These are phyloP conservation scores for Aspergillus amoenus DNA, from an alignment of 2,329 filamentous ascomycete genomes.

Conservation along the genomic window DNA sequence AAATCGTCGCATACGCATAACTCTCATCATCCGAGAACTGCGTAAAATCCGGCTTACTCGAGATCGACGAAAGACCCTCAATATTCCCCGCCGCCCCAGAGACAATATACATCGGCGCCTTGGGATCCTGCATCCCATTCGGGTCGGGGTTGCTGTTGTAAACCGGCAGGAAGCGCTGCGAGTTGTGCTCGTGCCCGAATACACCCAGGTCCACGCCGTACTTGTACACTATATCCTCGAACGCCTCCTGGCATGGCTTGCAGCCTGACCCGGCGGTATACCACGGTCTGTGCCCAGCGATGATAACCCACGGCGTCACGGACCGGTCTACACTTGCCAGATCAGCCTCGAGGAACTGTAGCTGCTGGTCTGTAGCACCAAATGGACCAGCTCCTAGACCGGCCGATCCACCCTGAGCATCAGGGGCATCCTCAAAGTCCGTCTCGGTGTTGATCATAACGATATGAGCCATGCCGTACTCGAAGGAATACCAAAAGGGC, in stretches of 20 bases:
- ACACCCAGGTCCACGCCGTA: slow-evolving; percentile 59
- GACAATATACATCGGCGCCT: slow-evolving; percentile 57
- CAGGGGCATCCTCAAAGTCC: slow-evolving; percentile 54
- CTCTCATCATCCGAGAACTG: slow-evolving; percentile 39
- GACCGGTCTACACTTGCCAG: slow-evolving; percentile 56
- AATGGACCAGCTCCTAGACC: slow-evolving; percentile 52
- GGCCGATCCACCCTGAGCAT: slow-evolving; percentile 43
- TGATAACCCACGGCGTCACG: slow-evolving; percentile 56
- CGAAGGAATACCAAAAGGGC: slow-evolving; percentile 61
- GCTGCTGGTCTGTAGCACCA: slow-evolving; percentile 50
- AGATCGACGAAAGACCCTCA: slow-evolving; percentile 50
- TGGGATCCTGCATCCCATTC: slow-evolving; percentile 50
- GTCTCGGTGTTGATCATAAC: slow-evolving; percentile 59
- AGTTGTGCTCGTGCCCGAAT: slow-evolving; percentile 60
- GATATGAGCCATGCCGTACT: slow-evolving; percentile 58
- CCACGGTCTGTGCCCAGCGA: slow-evolving; percentile 49
- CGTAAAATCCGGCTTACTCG: slow-evolving; percentile 44
- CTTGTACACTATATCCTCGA: slow-evolving; percentile 55
- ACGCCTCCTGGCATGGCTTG: slow-evolving; percentile 50
- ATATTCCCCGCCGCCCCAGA: slow-evolving; percentile 59
- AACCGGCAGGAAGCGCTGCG: slow-evolving; percentile 50
- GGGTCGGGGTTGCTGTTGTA: slow-evolving; percentile 41
- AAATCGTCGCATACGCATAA: slow-evolving; percentile 54
- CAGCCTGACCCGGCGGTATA: slow-evolving; percentile 47
- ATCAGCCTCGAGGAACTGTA: slow-evolving; percentile 56